These are phyloP conservation scores for Gracilaria domingensis DNA, from an alignment of 23 red algal genomes.

Conservation along the genomic window DNA sequence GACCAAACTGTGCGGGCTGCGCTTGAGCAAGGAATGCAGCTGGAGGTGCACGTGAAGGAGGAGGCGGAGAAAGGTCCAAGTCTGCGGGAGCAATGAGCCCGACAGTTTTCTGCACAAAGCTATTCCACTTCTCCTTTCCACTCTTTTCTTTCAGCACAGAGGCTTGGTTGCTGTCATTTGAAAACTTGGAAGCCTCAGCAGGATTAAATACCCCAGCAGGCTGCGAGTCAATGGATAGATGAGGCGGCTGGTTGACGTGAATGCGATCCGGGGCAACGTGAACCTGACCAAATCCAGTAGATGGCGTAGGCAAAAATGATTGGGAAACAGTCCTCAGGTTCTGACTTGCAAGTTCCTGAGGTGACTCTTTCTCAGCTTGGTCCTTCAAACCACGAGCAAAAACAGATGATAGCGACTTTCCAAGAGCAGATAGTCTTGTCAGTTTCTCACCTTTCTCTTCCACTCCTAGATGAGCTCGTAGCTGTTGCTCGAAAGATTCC, in stretches of 20 bases:
- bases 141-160: conserved; percentile 11
- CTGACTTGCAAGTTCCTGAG: not conserved
- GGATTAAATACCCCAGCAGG: not conserved
- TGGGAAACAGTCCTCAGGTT: not conserved
- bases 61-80: conserved; percentile 54
- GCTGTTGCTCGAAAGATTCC: conserved; percentile 56
- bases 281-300: too few relatives aligned
- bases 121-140: conserved; percentile 38
- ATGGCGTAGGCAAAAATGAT: not conserved
- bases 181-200: not conserved
- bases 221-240: conserved; percentile 13
- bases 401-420: conserved; percentile 37
- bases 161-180: not conserved
- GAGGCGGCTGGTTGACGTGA: not conserved
- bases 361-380: too few relatives aligned
- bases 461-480: conserved; percentile 29
- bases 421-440: conserved; percentile 28
- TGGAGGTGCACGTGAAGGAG: conserved; percentile 42
- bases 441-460: conserved; percentile 11
- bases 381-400: conserved; percentile 18
- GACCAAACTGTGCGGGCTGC: conserved; percentile 21
- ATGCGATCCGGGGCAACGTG: not conserved
- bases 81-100: conserved; percentile 58
- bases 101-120: conserved; percentile 47
- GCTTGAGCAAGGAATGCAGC: not conserved